Conservation (phyloP, 2,329 filamentous ascomycete genomes). For the Colletotrichum simmondsii region DNA sequence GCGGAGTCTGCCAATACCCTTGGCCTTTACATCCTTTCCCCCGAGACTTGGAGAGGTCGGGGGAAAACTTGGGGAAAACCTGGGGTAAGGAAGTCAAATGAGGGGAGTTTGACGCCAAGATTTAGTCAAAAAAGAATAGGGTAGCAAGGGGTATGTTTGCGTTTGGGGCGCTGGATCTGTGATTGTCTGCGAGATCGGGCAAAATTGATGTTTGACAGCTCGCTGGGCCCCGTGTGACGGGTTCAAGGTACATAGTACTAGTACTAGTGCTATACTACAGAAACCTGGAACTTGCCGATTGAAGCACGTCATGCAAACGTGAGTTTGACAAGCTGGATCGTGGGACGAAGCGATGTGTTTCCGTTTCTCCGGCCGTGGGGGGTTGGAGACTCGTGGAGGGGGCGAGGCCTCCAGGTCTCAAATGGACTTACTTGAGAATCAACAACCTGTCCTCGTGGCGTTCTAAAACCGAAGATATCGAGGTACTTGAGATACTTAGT, state of each 20-base stretch:
- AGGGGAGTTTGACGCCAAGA: not conserved
- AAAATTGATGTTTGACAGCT: not conserved
- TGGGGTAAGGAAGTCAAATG: not conserved
- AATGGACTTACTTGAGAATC: not conserved
- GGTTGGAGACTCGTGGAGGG: not conserved
- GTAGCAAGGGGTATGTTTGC: no score
- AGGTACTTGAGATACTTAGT: not conserved
- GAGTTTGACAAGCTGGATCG: not conserved
- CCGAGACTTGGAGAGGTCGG: constrained; percentile 13
- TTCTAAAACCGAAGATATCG: not conserved
- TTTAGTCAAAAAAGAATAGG: not conserved
- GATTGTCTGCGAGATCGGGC: not conserved
- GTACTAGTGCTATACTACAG: not conserved
- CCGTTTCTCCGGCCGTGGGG: not conserved
- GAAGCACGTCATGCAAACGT: constrained; percentile 1
- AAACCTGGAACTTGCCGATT: not conserved
- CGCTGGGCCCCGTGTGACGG: not conserved
- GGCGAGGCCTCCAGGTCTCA: not conserved
- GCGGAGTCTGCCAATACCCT: not conserved
- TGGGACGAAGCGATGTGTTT: not conserved
- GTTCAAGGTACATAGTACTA: not conserved
- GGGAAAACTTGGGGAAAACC: not conserved
- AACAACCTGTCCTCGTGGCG: not conserved
- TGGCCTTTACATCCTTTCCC: constrained; percentile 17
- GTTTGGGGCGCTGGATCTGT: not conserved